Base-by-base conservation (phyloP, 352 stramenopile species). In the Phytophthora macrochlamydospora region DNA sequence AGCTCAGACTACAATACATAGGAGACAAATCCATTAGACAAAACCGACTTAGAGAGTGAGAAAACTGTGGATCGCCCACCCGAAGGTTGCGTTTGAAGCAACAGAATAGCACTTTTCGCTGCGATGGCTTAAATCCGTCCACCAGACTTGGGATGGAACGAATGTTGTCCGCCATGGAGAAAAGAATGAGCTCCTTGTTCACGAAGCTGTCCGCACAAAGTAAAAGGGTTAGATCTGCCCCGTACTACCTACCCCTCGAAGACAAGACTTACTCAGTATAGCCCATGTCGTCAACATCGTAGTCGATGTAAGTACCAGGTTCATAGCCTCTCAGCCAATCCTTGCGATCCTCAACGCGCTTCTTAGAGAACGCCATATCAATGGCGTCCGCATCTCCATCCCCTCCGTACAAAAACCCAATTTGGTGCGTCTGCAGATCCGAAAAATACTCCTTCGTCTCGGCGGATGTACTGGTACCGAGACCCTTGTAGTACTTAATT, bases 401-500 rank as follows among this genome's bases (percentile, higher is more conserved):
- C 18, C 92, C 94, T 49, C 94, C 85, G 83, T 98, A 99, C 37
- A 77, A 76, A 61, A 99, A 99, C 7, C 87, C 90, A 50, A 98
- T 97, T 58, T 98, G 84, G 61, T 99, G 96, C 11, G 89, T 91
- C 53, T 91, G 73, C 51, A 99, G 85, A 54, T 98, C 91, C 9
- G 90, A 90, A 58, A 99, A 99, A 72, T 99, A 99, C 59, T 98
- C 95, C 68, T 98, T 99, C 5, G 97, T 97, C 72, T 99, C 97
- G 24, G 92, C 77, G 28, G 93, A 73, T 12, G 96, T 99, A 79
- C 92, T 99, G n/a, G 97, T 99, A 86, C 97, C 97, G 28, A 99
- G 87, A 97, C 97, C 97, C 90, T 99, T 99, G 83, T 99, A 99
- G 78, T 99, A 99, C 90, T 99, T 99, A 60, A 99, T 97, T 33